A percentile compares a stretch with the other conserved stretches of the same genome.
Conservation (phyloP, 2,329 filamentous ascomycete species). For the Pseudocercospora fijiensis region DNA sequence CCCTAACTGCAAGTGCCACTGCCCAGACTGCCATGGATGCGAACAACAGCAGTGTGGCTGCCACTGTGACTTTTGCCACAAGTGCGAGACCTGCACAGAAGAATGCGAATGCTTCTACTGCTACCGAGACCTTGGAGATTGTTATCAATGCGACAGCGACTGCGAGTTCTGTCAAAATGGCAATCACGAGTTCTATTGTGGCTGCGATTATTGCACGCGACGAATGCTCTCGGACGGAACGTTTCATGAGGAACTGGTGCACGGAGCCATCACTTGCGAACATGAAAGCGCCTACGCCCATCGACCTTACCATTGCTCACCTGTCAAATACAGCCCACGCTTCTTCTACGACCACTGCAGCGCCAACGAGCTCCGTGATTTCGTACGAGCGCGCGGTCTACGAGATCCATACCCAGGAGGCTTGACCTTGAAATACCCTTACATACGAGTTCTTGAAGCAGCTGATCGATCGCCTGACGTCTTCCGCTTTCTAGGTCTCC, state of each 20-base stretch:
- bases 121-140: neutral
- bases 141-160: neutral
- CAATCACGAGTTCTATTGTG: neutral
- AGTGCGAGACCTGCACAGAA: neutral
- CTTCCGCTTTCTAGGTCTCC: constrained; percentile 30
- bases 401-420: constrained; percentile 23
- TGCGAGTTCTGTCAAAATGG: neutral
- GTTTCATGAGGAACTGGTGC: neutral
- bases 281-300: constrained; percentile 12
- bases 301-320: neutral
- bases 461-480: constrained; percentile 12
- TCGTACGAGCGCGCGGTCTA: constrained; percentile 22
- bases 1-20: neutral
- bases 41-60: neutral
- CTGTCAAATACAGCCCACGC: neutral
- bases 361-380: constrained; percentile 18
- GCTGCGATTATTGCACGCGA: neutral
- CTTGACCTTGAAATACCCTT: constrained; percentile 25
- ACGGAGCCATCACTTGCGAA: neutral
- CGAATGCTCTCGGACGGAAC: neutral
- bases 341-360: constrained; percentile 15
- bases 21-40: neutral
- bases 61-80: neutral
- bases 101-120: neutral
- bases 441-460: constrained; percentile 17